Percentiles rank a stretch among this genome's conserved stretches.
These are phyloP conservation scores for Echites panduratus DNA, from an alignment of 257 asterid species.

Conservation along the genomic window DNA sequence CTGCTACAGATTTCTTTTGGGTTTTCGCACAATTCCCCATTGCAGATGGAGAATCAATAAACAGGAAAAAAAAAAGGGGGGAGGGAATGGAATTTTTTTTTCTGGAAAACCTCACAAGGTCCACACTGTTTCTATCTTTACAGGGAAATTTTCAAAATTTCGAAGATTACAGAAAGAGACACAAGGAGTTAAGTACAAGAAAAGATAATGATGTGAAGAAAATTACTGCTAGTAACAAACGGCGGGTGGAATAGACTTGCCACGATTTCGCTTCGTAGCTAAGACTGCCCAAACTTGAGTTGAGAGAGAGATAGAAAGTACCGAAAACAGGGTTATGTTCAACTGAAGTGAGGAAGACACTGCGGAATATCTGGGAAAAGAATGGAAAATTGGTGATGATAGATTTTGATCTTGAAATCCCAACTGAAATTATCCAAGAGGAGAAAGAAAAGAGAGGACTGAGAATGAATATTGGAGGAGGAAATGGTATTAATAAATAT, in stretches of 20 bases:
- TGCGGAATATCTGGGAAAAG: background rate
- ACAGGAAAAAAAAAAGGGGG: background rate
- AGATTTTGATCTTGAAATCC: slow-evolving; percentile 5
- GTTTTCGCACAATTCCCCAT: slow-evolving; percentile 74
- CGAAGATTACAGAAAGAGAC: background rate
- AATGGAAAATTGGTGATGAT: background rate
- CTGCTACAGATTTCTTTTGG: slow-evolving; percentile 59
- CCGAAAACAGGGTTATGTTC: background rate
- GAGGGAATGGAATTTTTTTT: background rate
- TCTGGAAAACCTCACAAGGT: background rate
- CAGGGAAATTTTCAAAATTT: background rate
- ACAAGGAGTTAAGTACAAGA: background rate
- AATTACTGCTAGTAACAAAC: background rate
- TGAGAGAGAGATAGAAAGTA: too few species aligned
- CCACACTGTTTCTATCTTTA: background rate
- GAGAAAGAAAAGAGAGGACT: background rate
- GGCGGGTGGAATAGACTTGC: slow-evolving; percentile 5
- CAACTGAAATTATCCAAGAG: slow-evolving; percentile 7
- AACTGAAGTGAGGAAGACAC: slow-evolving; percentile 17
- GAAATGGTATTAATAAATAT: background rate
- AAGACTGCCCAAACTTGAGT: background rate
- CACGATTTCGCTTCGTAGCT: background rate
- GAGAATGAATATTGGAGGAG: background rate
- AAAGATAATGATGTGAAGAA: background rate
- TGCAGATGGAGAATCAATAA: slow-evolving; percentile 4